These are phyloP conservation scores for Pisolithus microcarpus DNA, from an alignment of 768 basidiomycete species.

Conservation along the genomic window DNA sequence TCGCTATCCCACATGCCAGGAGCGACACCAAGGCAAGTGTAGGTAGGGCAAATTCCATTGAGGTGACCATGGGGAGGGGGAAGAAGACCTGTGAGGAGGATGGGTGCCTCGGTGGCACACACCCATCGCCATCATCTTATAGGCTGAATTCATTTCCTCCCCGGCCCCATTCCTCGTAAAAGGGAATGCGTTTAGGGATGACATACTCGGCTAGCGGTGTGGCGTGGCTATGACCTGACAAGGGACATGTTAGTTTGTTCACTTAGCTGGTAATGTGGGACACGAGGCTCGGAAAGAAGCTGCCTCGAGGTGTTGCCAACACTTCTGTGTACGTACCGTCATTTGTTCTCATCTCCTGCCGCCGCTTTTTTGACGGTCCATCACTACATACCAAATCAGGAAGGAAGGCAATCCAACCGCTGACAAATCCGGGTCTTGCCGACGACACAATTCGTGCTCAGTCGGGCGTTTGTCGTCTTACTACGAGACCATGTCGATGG, in stretches of 20 bases:
- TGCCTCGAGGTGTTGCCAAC: not conserved
- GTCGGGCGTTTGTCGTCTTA: too few species aligned
- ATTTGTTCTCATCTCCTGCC: not conserved
- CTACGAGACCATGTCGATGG: slow-evolving; percentile 49
- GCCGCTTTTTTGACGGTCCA: not conserved
- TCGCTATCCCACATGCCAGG: slow-evolving; percentile 1
- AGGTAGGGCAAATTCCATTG: slow-evolving; percentile 11
- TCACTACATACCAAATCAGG: not conserved
- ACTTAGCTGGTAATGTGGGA: too few species aligned
- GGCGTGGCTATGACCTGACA: not conserved
- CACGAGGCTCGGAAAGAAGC: not conserved
- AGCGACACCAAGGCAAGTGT: slow-evolving; percentile 8
- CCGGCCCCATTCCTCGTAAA: not conserved
- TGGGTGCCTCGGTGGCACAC: not conserved
- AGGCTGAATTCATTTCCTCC: not conserved
- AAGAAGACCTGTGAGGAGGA: not conserved
- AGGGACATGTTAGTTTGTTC: too few species aligned
- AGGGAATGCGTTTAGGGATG: not conserved
- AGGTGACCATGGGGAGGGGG: not conserved
- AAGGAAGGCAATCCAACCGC: not conserved
- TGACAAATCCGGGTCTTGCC: not conserved
- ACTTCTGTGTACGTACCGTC: too few species aligned
- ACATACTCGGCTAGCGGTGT: slow-evolving; percentile 2
- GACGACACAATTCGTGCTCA: not conserved
- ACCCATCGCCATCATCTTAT: not conserved